Evolutionary conservation across 2,329 filamentous ascomycete genomes (phyloP), one percentile per base, ranked within the genome.

Genomic region (Aspergillus floridensis): DNA sequence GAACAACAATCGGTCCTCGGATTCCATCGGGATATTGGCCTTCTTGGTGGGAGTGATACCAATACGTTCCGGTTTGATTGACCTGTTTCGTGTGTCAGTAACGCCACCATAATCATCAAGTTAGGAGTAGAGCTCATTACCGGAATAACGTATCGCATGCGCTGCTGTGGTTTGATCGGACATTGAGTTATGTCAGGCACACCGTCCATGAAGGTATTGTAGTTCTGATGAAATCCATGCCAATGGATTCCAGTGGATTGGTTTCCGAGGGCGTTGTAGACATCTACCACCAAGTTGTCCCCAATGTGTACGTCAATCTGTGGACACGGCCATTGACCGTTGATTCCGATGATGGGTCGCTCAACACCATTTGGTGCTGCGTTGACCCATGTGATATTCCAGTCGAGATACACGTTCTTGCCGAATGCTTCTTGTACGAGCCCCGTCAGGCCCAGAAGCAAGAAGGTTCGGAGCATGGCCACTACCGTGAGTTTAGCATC

Each of bases 1-100:
- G 84, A 21, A 90, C 78, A 56, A 90, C 82, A 32, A 90, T 74
- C 1, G 87, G 81, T 0, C 82, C 87, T 22, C 88, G 81, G 5
- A 90, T 78, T 11, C 88, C 88, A 70, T 91, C 88, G 1, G 88
- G 87, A 63, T 90, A 91, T 70, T 90, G 88, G 24, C 82, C 86
- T 62, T 81, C 80, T 22, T 82, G 81, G 69, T 91, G 88, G 4
- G 86, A 88, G 71, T 91, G 88, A 65, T 92, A 93, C 90, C 89
- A 92, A 73, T 91, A 92, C 1, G 88, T 90, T 29, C 89, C 90
- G 0, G 87, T 82, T 76, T 91, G 88, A 52, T 85, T 71, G 14
- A 80, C 68, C 81, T 83, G 44, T 63, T 70, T 64, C 6, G 21
- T 3, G 16, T n/a, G 24, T 60, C 46, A 63, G 58, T 12, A 38